Evolutionary conservation across 2,329 filamentous ascomycete species (phyloP), one percentile per base, ranked within the genome.

Genomic region (Pochonia chlamydosporia): DNA sequence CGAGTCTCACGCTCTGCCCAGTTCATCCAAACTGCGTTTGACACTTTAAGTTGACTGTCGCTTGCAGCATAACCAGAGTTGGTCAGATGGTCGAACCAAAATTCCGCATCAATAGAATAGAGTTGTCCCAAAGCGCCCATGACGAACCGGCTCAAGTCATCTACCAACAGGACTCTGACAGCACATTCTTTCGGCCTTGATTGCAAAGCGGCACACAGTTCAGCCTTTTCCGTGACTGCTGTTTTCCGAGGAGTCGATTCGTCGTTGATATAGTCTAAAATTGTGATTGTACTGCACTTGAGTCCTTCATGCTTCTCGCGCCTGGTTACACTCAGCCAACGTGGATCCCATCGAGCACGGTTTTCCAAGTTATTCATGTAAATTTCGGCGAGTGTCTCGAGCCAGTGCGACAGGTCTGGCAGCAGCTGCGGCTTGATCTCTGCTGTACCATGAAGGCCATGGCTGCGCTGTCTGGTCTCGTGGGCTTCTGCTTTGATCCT

Each of bases 341-440:
- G 52, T 6, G 57, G 54, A 33, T 58, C 56, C 54, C 55, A 60
- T 37, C 56, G 51, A 9, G 56, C 58, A 21, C 54, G 51, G 33
- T 59, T 56, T 30, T 58, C 58, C 33, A 61, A 48, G 3, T 58
- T 54, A 26, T 62, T 61, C 60, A 61, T 62, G 33, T 61, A 61
- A 10, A 62, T 26, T 41, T 61, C 60, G 0, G 59, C 59, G 18
- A 61, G 46, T 1, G 58, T 60, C 48, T 62, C 57, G 18, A 61
- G 49, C 57, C 59, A 62, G n/a, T 60, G 59, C 10, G 55, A 56
- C 20, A 59, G 44, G 16, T 56, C 52, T 0, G 53, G 58, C 18
- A 60, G 55, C 20, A 54, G 58, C 20, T 61, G 57, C 14, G 45
- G 23, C 2, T n/a, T n/a, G n/a, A n/a, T n/a, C n/a, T n/a, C n/a